These are phyloP conservation scores for Trichoderma semiorbis DNA, from an alignment of 2,329 filamentous ascomycete species.

Conservation along the genomic window DNA sequence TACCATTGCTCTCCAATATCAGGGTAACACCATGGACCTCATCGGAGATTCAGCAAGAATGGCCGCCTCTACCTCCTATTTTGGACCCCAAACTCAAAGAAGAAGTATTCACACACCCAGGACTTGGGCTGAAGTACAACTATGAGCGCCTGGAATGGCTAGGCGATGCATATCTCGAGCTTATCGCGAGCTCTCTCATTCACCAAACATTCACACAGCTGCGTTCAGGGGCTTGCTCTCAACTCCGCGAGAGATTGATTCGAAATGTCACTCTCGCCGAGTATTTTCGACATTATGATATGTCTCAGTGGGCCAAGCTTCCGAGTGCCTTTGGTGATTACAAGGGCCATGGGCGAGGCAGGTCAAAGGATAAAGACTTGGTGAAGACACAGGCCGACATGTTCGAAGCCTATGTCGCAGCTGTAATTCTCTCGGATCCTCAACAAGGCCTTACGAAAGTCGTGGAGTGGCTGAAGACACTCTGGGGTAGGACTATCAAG, in stretches of 20 bases:
- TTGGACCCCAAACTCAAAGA: conserved; percentile 56
- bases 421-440: conserved; percentile 66
- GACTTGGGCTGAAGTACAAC: conserved; percentile 34
- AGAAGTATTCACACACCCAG: conserved; percentile 66
- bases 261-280: conserved; percentile 73
- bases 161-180: conserved; percentile 80
- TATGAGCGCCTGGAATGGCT: conserved; percentile 89
- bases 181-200: conserved; percentile 72
- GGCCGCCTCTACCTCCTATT: conserved; percentile 61
- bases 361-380: conserved; percentile 48
- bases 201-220: conserved; percentile 66
- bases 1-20: conserved; percentile 17
- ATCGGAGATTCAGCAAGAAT: conserved; percentile 43
- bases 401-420: conserved; percentile 88
- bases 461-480: conserved; percentile 66
- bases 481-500: conserved; percentile 68
- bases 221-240: conserved; percentile 65
- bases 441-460: conserved; percentile 58
- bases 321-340: conserved; percentile 42
- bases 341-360: conserved; percentile 25
- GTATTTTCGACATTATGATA: conserved; percentile 67
- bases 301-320: conserved; percentile 62
- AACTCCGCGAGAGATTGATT: conserved; percentile 74
- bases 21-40: conserved; percentile 47
- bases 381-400: conserved; percentile 79